These are phyloP conservation scores for Thielaviopsis populi DNA, from an alignment of 2,329 filamentous ascomycete genomes.

Conservation along the genomic window DNA sequence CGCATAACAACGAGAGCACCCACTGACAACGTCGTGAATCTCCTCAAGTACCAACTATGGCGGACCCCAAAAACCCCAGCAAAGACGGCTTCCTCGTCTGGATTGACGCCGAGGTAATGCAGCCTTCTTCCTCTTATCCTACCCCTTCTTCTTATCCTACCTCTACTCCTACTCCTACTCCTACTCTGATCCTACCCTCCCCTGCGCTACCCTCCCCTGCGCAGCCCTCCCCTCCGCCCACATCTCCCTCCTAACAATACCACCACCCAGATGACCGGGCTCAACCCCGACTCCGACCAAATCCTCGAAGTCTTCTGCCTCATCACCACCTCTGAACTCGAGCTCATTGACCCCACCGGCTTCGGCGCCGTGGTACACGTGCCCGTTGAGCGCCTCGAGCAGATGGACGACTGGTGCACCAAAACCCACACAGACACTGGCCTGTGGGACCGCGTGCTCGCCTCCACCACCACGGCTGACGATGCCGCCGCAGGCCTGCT, in stretches of 20 bases:
- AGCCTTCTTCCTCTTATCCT: too few relatives aligned
- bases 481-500: conserved; percentile 63
- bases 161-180: too few relatives aligned
- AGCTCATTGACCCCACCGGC: conserved; percentile 58
- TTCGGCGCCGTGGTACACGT: conserved; percentile 73
- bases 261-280: conserved; percentile 58
- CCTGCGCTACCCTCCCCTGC: too few relatives aligned
- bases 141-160: too few relatives aligned
- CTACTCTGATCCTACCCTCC: too few relatives aligned
- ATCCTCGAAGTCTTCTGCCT: conserved; percentile 90
- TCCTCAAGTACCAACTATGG: background rate
- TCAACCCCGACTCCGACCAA: conserved; percentile 59
- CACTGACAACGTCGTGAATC: background rate
- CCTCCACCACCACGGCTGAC: conserved; percentile 43
- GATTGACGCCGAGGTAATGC: conserved; percentile 53
- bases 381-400: conserved; percentile 49
- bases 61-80: background rate
- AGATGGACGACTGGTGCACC: conserved; percentile 84
- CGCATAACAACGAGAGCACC: background rate
- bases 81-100: conserved; percentile 55
- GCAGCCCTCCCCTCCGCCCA: background rate
- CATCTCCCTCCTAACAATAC: background rate
- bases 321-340: conserved; percentile 67
- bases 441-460: conserved; percentile 45
- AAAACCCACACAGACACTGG: conserved; percentile 67